phyloP scores from a whole-genome alignment of 2,329 filamentous ascomycete genomes.

The Pseudogymnoascus sp. region DNA sequence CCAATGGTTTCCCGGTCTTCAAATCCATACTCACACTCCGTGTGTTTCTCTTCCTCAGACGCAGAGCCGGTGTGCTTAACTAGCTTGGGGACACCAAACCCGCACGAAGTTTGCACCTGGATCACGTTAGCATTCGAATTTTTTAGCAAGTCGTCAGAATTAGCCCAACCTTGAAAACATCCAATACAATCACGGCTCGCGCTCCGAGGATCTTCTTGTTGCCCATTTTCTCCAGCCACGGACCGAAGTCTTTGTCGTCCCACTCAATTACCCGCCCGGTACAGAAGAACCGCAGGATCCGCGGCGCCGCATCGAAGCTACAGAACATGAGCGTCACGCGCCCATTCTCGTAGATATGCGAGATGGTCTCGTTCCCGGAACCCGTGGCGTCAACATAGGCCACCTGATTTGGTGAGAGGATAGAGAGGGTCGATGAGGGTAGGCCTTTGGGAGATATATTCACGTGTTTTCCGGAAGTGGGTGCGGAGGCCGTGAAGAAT shows the following conservation, averaged over 20 bases:
- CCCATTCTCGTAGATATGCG: slow-evolving; percentile 68
- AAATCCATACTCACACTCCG: slow-evolving; percentile 29
- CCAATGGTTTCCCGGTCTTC: slow-evolving; percentile 48
- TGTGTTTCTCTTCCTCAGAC: slow-evolving; percentile 26
- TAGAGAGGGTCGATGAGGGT: slow-evolving; percentile 50
- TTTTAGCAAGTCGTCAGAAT: not conserved
- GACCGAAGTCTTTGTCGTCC: slow-evolving; percentile 41
- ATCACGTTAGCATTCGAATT: not conserved
- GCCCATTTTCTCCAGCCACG: slow-evolving; percentile 37
- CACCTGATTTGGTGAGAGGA: slow-evolving; percentile 46
- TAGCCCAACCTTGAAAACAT: slow-evolving; percentile 46
- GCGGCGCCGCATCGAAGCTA: slow-evolving; percentile 49
- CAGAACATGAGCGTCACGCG: slow-evolving; percentile 68
- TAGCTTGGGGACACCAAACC: slow-evolving; percentile 53
- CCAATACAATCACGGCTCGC: slow-evolving; percentile 51
- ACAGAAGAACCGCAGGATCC: slow-evolving; percentile 59
- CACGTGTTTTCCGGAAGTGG: slow-evolving; percentile 58
- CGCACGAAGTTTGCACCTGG: slow-evolving; percentile 55
- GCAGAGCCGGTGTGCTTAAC: slow-evolving; percentile 14
- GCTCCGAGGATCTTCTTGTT: slow-evolving; percentile 38
- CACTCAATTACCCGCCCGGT: slow-evolving; percentile 50
- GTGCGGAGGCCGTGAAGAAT: slow-evolving; percentile 69
- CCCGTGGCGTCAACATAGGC: slow-evolving; percentile 69
- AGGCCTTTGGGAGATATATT: slow-evolving; percentile 74
- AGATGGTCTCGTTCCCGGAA: slow-evolving; percentile 67